Percentiles rank a stretch among this genome's conserved stretches.
These are phyloP conservation scores for Clitopilus hobsonii DNA, from an alignment of 768 basidiomycete species.

Conservation along the genomic window DNA sequence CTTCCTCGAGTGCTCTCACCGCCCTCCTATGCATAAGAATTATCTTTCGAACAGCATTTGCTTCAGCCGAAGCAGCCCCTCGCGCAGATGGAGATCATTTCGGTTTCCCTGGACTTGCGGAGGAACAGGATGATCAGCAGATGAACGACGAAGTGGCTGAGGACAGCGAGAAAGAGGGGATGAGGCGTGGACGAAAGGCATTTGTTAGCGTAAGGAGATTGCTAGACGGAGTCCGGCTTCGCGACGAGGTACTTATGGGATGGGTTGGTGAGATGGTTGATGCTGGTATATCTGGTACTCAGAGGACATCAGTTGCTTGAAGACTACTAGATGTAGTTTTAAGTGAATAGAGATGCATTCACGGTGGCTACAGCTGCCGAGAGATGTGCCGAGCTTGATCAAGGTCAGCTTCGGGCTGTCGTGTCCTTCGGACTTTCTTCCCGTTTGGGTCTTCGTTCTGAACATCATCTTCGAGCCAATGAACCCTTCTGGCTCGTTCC, in stretches of 20 bases:
- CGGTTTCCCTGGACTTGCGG: slow-evolving; percentile 81
- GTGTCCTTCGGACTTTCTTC: slow-evolving; percentile 1
- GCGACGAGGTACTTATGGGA: slow-evolving; percentile 54
- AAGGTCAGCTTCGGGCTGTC: slow-evolving; percentile 30
- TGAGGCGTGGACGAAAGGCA: slow-evolving; percentile 65
- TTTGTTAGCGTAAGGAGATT: slow-evolving; percentile 58
- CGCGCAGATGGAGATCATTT: slow-evolving; percentile 81
- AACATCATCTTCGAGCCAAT: not conserved
- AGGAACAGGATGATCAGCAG: slow-evolving; percentile 71
- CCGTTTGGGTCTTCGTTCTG: slow-evolving; percentile 13
- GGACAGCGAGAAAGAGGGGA: slow-evolving; percentile 61
- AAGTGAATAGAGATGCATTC: too few relatives aligned
- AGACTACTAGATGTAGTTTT: too few relatives aligned
- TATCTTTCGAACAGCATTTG: slow-evolving; percentile 76
- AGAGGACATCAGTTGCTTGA: slow-evolving; percentile 1
- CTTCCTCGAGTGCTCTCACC: slow-evolving; percentile 71
- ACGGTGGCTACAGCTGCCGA: not conserved
- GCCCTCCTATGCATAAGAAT: slow-evolving; percentile 81
- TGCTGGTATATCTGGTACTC: slow-evolving; percentile 26
- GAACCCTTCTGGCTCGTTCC: slow-evolving; percentile 6
- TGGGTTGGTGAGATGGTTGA: slow-evolving; percentile 63
- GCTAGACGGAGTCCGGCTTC: slow-evolving; percentile 61
- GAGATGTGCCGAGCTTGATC: slow-evolving; percentile 15
- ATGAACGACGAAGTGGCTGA: slow-evolving; percentile 42
- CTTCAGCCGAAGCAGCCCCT: slow-evolving; percentile 61